Evolutionary conservation across 768 basidiomycete genomes (phyloP).

Genomic region (Lentinula detonsa): DNA sequence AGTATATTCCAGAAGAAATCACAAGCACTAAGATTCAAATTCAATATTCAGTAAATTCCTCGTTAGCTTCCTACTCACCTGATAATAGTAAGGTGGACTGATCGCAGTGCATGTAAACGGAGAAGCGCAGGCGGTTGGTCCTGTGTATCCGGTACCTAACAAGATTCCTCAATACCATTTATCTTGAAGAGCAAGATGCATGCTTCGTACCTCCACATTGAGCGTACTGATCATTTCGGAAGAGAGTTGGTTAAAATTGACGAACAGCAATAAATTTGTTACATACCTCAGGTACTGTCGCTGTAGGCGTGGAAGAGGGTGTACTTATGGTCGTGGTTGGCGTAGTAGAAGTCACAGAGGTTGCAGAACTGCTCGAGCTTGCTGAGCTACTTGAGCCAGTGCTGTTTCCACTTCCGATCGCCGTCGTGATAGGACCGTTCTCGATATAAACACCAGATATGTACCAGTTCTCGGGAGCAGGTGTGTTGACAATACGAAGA

Average conservation of each 20-base stretch:
- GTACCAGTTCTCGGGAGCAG: conserved; percentile 50
- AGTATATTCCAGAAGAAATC: not conserved
- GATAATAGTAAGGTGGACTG: conserved; percentile 48
- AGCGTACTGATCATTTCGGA: conserved; percentile 29
- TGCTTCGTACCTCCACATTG: conserved; percentile 41
- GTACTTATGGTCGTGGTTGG: conserved; percentile 18
- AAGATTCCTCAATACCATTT: not conserved
- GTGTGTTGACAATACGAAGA: conserved; percentile 44
- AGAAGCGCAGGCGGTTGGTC: conserved; percentile 37
- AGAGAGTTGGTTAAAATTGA: not conserved
- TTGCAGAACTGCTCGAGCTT: conserved; percentile 4
- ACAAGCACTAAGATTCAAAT: not conserved
- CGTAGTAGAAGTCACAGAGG: conserved; percentile 12
- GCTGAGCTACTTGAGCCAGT: conserved; percentile 13
- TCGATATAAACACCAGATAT: conserved; percentile 59
- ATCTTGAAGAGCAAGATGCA: not conserved
- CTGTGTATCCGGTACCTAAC: conserved; percentile 37
- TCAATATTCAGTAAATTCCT: not conserved
- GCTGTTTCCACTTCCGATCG: conserved; percentile 32
- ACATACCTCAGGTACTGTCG: conserved; percentile 16
- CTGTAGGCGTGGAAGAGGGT: conserved; percentile 22
- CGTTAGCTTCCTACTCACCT: conserved; percentile 24
- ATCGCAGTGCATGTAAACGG: conserved; percentile 40
- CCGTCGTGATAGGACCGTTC: conserved; percentile 47
- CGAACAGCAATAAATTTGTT: conserved; percentile 23